phyloP scores from a whole-genome alignment of 139 green algal species.

The Ettlia oleoabundans region DNA sequence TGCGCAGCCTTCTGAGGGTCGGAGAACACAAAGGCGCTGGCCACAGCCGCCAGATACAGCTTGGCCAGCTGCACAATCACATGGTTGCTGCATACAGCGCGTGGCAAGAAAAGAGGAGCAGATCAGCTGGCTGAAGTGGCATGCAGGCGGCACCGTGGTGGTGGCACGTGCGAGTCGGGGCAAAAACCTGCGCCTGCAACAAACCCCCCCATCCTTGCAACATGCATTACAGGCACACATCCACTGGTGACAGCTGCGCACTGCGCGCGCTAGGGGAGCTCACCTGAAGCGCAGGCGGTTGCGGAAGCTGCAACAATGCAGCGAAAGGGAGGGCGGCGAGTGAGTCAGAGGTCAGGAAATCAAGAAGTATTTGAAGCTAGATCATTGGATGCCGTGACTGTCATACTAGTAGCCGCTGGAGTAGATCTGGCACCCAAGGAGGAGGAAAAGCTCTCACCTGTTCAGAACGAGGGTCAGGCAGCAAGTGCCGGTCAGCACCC shows the following conservation, averaged over 20 bases:
- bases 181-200: neutral
- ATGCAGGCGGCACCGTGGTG: too few species aligned
- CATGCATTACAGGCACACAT: neutral
- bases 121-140: too few species aligned
- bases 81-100: conserved; percentile 23
- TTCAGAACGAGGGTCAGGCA: conserved; percentile 3
- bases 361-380: too few species aligned
- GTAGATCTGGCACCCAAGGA: too few species aligned
- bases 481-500: conserved; percentile 1
- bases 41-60: conserved; percentile 6
- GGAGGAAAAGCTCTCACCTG: too few species aligned
- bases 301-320: too few species aligned
- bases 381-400: too few species aligned
- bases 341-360: too few species aligned
- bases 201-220: neutral
- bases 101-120: neutral
- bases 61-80: conserved; percentile 32
- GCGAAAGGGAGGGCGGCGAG: too few species aligned
- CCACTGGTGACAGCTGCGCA: neutral
- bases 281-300: conserved; percentile 34
- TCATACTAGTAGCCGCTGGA: too few species aligned
- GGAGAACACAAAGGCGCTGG: conserved; percentile 1
- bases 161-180: too few species aligned
- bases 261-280: neutral
- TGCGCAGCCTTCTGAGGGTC: neutral